Base-by-base conservation (phyloP, 2,329 filamentous ascomycete species). In the Phaeophleospora eucalypticola region DNA sequence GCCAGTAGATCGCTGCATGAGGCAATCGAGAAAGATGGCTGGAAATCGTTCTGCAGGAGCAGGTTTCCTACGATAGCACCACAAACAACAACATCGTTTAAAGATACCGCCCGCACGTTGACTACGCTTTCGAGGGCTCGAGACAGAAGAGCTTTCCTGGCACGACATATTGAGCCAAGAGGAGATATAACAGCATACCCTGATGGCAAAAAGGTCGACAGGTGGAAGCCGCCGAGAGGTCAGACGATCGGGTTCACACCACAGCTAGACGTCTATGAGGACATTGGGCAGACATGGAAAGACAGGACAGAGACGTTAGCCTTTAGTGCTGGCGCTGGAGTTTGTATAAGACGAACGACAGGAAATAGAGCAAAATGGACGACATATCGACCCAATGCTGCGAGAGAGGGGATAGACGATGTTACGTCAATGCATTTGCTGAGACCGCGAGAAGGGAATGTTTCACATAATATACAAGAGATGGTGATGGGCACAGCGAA, bases 171-270 rank as follows among this genome's bases (percentile, higher is more conserved):
- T 15, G 68, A 74, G 34, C 77, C 73, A 0, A 49, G 59, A 3
- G 58, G 59, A 8, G 59, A 64, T 59, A 58, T 70, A 59, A 65
- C 49, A 52, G 50, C 57, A 4, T 70, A 47, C 45, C 60, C 55
- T 7, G 58, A 51, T 7, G 49, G 49, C 19, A 58, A 48, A 36
- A 56, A 52, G 40, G 41, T 63, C 4, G 49, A 62, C 49, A 56
- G 61, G 64, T 68, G 71, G 73, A 61, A 66, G 57, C 65, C 59
- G 53, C 68, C 63, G 44, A 70, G 58, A 51, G 70, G 71, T 1
- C 73, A 72, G 67, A 82, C 70, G 45, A 77, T 83, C 58, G 80
- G 80, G 3, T 84, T 81, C 54, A 74, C 74, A 18, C 80, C 81
- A 15, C 59, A 62, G 15, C 36, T 65, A 12, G 63, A 64, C 40